A percentile compares a stretch with the other conserved stretches of the same genome.
phyloP scores from a whole-genome alignment of 148 eudicot genomes.

The Oxyria digyna region DNA sequence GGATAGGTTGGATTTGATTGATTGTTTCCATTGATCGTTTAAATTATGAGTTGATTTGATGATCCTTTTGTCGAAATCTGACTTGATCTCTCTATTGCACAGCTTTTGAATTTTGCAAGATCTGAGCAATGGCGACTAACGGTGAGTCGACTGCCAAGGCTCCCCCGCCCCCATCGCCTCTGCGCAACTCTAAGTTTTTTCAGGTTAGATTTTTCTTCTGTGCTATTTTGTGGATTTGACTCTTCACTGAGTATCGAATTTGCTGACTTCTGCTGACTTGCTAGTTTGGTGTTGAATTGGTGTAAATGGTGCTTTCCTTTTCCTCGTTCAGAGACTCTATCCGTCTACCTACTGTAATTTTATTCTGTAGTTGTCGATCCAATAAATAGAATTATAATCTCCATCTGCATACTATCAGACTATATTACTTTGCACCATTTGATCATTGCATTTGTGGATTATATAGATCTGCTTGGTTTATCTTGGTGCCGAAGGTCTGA shows the following conservation, averaged over 20 bases:
- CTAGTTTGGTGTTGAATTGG: background rate
- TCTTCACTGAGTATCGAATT: background rate
- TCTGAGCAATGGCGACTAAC: slow-evolving; percentile 14
- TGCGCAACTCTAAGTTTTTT: slow-evolving; percentile 62
- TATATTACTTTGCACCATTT: background rate
- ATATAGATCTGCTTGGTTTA: background rate
- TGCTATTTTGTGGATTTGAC: background rate
- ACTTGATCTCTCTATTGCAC: background rate
- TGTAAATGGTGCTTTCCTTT: background rate
- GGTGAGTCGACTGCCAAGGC: slow-evolving; percentile 34
- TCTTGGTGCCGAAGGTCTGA: background rate
- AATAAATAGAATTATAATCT: background rate
- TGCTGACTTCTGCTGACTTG: background rate
- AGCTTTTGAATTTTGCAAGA: slow-evolving; percentile 3
- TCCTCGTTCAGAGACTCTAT: background rate
- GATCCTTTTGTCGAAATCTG: background rate
- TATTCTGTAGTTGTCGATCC: background rate
- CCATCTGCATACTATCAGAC: background rate
- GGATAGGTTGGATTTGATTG: background rate
- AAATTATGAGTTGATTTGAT: background rate
- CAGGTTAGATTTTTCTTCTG: slow-evolving; percentile 28
- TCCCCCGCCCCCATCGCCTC: slow-evolving; percentile 78
- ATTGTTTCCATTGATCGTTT: background rate
- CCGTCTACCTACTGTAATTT: background rate
- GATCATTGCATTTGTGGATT: background rate